A percentile compares a stretch with the other conserved stretches of the same genome.
These are phyloP conservation scores for Aaosphaeria pasadenensis DNA, from an alignment of 2,329 filamentous ascomycete genomes.

Conservation along the genomic window DNA sequence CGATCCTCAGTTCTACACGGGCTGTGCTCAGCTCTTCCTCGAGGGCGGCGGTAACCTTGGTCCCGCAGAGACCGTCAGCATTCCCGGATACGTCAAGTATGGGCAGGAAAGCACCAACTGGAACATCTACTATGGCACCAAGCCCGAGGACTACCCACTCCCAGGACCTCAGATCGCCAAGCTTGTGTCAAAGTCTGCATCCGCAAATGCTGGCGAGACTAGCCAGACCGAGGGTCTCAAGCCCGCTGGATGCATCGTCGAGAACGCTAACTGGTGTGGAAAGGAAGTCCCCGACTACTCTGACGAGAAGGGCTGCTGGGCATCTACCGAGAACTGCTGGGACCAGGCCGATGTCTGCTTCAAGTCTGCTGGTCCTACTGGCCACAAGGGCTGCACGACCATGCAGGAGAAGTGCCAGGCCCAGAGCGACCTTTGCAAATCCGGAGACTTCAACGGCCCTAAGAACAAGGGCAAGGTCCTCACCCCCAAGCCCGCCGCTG, in stretches of 20 bases:
- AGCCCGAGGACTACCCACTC: conserved; percentile 50
- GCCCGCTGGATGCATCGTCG: conserved; percentile 57
- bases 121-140: conserved; percentile 56
- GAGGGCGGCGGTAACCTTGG: conserved; percentile 48
- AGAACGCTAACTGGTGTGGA: conserved; percentile 73
- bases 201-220: conserved; percentile 9
- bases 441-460: conserved; percentile 42
- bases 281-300: conserved; percentile 58
- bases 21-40: conserved; percentile 70
- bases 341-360: conserved; percentile 61
- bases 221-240: conserved; percentile 50
- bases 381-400: conserved; percentile 56
- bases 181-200: conserved; percentile 30
- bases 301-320: conserved; percentile 59
- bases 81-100: conserved; percentile 63
- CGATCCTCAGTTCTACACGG: conserved; percentile 66
- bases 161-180: conserved; percentile 58
- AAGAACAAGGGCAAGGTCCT: conserved; percentile 42
- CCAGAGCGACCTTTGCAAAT: conserved; percentile 41
- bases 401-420: conserved; percentile 62
- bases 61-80: conserved; percentile 56
- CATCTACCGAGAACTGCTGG: conserved; percentile 46
- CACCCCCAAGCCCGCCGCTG: conserved; percentile 24
- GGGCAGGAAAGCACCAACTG: conserved; percentile 58
- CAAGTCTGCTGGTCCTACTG: conserved; percentile 56